phyloP scores from a whole-genome alignment of 2,329 filamentous ascomycete genomes.

The Pyrenophora graminea region DNA sequence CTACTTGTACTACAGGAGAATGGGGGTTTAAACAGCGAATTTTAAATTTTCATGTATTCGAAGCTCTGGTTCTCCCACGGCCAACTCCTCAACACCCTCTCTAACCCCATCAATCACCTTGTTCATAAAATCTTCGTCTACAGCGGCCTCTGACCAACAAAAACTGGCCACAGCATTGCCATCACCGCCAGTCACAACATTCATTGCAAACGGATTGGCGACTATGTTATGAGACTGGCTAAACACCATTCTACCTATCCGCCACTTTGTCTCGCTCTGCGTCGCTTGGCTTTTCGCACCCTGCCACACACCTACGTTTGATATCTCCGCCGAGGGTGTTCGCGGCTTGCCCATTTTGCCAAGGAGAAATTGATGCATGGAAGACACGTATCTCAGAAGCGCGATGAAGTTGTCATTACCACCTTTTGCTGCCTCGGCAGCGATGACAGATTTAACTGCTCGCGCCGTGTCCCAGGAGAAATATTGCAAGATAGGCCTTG shows the following conservation, averaged over 20 bases:
- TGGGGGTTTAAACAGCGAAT: too few relatives aligned
- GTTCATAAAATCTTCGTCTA: constrained; percentile 40
- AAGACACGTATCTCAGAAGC: constrained; percentile 48
- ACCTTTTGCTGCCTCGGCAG: constrained; percentile 20
- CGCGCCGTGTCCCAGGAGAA: constrained; percentile 30
- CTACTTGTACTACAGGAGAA: too few relatives aligned
- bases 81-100: constrained; percentile 1
- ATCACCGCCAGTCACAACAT: constrained; percentile 51
- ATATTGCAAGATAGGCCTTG: neutral
- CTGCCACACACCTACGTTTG: constrained; percentile 51
- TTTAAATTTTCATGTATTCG: too few relatives aligned
- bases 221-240: constrained; percentile 50
- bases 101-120: constrained; percentile 19
- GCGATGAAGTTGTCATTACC: constrained; percentile 41
- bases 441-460: constrained; percentile 19
- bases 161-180: constrained; percentile 49
- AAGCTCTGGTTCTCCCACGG: too few relatives aligned
- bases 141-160: constrained; percentile 48
- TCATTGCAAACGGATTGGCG: constrained; percentile 47
- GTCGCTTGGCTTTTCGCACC: neutral
- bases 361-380: constrained; percentile 46
- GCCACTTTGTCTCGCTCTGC: constrained; percentile 14
- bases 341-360: constrained; percentile 48
- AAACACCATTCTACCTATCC: constrained; percentile 50
- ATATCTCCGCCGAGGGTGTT: constrained; percentile 50